These are phyloP conservation scores for Podaxis carcinomalis DNA, from an alignment of 768 basidiomycete genomes.

Conservation along the genomic window DNA sequence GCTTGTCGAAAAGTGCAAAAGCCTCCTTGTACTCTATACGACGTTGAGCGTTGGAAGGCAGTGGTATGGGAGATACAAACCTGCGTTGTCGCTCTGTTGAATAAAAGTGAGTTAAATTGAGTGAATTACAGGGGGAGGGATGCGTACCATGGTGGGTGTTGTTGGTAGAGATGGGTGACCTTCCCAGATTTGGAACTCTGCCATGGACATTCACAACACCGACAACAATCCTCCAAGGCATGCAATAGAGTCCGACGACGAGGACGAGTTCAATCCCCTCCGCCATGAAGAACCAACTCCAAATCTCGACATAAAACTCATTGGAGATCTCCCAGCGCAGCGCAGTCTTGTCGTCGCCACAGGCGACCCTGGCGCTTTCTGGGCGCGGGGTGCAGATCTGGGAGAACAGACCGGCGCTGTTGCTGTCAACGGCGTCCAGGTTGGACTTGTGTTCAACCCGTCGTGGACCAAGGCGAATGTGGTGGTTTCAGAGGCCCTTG, in stretches of 20 bases:
- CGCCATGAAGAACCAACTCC: conserved; percentile 17
- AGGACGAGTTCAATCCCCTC: conserved; percentile 53
- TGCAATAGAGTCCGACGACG: conserved; percentile 65
- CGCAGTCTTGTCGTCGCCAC: conserved; percentile 40
- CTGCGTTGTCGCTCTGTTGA: conserved; percentile 19
- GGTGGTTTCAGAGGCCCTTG: conserved; percentile 48
- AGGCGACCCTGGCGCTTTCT: conserved; percentile 40
- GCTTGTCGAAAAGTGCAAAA: conserved; percentile 97
- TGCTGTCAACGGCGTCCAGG: conserved; percentile 39
- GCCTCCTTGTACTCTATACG: conserved; percentile 93
- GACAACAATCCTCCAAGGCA: conserved; percentile 57
- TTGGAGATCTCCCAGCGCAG: conserved; percentile 27
- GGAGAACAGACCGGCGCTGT: conserved; percentile 48
- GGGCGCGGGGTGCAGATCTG: conserved; percentile 48
- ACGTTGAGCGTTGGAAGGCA: not conserved
- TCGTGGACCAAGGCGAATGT: conserved; percentile 42
- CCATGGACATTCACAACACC: conserved; percentile 24
- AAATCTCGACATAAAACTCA: conserved; percentile 30
- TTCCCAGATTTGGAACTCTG: conserved; percentile 5
- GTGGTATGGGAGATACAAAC: conserved; percentile 11
- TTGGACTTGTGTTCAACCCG: conserved; percentile 48
- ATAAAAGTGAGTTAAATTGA: not conserved
- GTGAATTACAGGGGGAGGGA: not conserved
- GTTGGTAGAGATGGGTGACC: conserved; percentile 8
- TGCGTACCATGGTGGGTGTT: conserved; percentile 26